Conservation (phyloP, 2,329 filamentous ascomycete species). For the Tetracladium maxilliforme region DNA sequence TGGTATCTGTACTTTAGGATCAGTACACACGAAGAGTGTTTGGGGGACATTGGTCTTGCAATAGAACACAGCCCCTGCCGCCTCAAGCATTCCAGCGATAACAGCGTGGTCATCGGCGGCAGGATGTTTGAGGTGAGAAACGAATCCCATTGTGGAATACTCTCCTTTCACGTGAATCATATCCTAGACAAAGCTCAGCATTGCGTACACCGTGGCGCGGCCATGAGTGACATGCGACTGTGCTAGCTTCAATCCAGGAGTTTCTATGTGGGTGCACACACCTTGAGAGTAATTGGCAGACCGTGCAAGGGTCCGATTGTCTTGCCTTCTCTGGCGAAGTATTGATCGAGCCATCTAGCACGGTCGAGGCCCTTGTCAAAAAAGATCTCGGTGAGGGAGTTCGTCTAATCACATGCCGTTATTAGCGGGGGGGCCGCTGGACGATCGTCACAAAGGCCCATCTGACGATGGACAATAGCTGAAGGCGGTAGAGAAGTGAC, state of each 20-base stretch:
- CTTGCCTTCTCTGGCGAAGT: slow-evolving; percentile 18
- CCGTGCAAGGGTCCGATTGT: slow-evolving; percentile 44
- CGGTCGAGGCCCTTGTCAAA: slow-evolving; percentile 26
- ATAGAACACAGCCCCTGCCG: slow-evolving; percentile 30
- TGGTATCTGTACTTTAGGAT: slow-evolving; percentile 13
- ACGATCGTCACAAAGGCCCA: too few relatives aligned
- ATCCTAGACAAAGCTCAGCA: slow-evolving; percentile 13
- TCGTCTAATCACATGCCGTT: too few relatives aligned
- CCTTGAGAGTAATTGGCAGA: slow-evolving; percentile 30
- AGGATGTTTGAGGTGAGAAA: slow-evolving; percentile 5
- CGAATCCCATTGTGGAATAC: slow-evolving; percentile 9
- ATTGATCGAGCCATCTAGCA: slow-evolving; percentile 26
- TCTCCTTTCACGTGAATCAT: slow-evolving; percentile 8
- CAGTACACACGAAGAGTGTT: slow-evolving; percentile 29
- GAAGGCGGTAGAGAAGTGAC: too few relatives aligned
- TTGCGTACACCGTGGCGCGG: too few relatives aligned
- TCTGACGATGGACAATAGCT: too few relatives aligned
- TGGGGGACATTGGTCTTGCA: slow-evolving; percentile 40
- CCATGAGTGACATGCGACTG: slow-evolving; percentile 8
- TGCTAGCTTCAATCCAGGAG: slow-evolving; percentile 18
- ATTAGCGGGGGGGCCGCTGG: too few relatives aligned
- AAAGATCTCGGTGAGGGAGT: slow-evolving; percentile 26
- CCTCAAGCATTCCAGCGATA: slow-evolving; percentile 25
- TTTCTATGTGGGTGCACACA: too few relatives aligned
- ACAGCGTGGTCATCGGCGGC: slow-evolving; percentile 12